These are phyloP conservation scores for baker's yeast (Saccharomyces cerevisiae) DNA, from an alignment of 805 yeast genomes.

Conservation along the genomic window DNA sequence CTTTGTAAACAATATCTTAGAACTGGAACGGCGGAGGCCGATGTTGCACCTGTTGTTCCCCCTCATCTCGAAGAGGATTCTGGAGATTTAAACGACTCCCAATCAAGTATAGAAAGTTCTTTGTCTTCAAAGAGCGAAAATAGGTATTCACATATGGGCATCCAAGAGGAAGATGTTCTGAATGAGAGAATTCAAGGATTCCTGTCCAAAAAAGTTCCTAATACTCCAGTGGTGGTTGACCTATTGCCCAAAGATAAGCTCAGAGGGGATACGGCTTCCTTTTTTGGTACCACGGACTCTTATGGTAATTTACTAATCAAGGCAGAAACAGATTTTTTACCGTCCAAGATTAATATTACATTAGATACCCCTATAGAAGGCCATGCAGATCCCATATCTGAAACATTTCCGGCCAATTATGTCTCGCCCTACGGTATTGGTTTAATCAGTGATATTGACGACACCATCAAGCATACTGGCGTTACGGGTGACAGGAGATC, in stretches of 20 bases:
- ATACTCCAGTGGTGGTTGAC: constrained; percentile 44
- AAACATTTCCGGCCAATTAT: constrained; percentile 11
- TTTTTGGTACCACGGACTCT: constrained; percentile 45
- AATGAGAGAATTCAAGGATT: constrained; percentile 63
- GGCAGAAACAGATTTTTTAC: constrained; percentile 49
- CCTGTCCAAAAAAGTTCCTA: constrained; percentile 57
- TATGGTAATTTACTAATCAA: constrained; percentile 58
- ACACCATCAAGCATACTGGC: constrained; percentile 85
- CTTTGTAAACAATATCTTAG: constrained; percentile 49
- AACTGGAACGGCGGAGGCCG: constrained; percentile 7
- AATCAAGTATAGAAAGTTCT: background rate
- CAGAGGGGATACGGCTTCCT: constrained; percentile 29
- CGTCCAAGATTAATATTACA: constrained; percentile 29
- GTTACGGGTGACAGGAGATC: constrained; percentile 82
- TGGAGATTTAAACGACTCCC: background rate
- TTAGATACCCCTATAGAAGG: constrained; percentile 17
- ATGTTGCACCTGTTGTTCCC: background rate
- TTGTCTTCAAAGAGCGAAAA: background rate
- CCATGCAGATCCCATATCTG: constrained; percentile 7
- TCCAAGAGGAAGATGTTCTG: constrained; percentile 38
- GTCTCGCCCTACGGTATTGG: constrained; percentile 45
- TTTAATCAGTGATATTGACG: constrained; percentile 87
- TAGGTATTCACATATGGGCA: background rate
- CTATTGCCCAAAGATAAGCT: constrained; percentile 33
- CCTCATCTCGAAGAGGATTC: background rate